A percentile compares a stretch with the other conserved stretches of the same genome.
These are phyloP conservation scores for Kondoa malvinella DNA, from an alignment of 768 basidiomycete genomes.

Conservation along the genomic window DNA sequence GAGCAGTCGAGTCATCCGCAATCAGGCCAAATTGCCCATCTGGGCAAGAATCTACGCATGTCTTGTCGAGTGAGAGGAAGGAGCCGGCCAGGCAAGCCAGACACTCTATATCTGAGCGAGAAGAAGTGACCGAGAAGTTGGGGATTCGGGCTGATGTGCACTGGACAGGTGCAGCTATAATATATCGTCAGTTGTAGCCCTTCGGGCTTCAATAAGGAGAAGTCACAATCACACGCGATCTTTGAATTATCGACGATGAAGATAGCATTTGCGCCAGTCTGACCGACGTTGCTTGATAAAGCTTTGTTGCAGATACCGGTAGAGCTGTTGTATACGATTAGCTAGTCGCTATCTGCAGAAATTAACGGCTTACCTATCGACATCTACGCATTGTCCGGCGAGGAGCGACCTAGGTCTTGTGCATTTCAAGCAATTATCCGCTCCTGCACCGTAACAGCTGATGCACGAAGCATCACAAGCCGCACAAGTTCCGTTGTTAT, in stretches of 20 bases:
- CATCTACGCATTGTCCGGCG: constrained; percentile 54
- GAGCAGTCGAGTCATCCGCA: constrained; percentile 25
- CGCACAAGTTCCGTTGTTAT: constrained; percentile 36
- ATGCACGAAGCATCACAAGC: constrained; percentile 35
- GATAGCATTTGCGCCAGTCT: constrained; percentile 38
- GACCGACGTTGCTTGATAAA: neutral
- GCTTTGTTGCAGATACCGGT: constrained; percentile 45
- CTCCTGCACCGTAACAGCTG: constrained; percentile 51
- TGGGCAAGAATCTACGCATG: constrained; percentile 58
- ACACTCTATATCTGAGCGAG: constrained; percentile 50
- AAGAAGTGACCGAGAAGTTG: constrained; percentile 53
- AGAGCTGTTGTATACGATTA: constrained; percentile 24
- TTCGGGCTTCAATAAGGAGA: constrained; percentile 3
- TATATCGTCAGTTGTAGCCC: neutral
- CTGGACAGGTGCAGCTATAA: constrained; percentile 57
- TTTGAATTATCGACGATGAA: constrained; percentile 68
- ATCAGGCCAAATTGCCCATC: constrained; percentile 39
- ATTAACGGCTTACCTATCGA: constrained; percentile 32
- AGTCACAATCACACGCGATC: constrained; percentile 64
- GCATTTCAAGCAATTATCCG: constrained; percentile 56
- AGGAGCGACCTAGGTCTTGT: constrained; percentile 45
- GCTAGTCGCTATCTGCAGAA: neutral
- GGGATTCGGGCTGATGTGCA: constrained; percentile 63
- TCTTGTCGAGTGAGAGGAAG: constrained; percentile 46
- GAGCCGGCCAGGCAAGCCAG: constrained; percentile 62